Base-by-base conservation (phyloP, 202 grass and related monocot genomes). In the Carex arenaria region DNA sequence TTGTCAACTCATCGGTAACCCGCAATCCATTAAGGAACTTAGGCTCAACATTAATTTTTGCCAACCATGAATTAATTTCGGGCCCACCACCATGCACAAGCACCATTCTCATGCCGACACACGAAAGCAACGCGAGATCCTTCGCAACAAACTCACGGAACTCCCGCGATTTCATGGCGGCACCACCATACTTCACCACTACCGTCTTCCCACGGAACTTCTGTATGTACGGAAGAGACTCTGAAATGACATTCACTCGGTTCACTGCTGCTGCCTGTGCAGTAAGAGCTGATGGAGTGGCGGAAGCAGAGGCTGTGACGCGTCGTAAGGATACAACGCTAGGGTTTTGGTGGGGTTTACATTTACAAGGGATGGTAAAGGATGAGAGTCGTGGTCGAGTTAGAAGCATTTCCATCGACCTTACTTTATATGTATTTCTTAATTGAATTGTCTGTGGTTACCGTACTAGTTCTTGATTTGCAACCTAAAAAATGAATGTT, bases 181-280 rank as follows among this genome's bases (percentile, higher is more conserved):
- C 92, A 49, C 95, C 95, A 23, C 95, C 92, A 62, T 98, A 95
- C 83, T 98, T 98, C 42, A 93, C 93, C 82, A 98, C 92, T 60
- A 98, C 87, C 8, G 93, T 98, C 84, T 95, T 98, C 7, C 90
- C 89, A 31, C 89, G 90, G 83, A 98, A 98, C 17, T 88, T 87
- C 80, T 98, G 92, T 60, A 98, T 98, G 85, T 92, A 98, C 34
- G 95, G 92, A 28, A 95, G 95, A 17, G 90, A 92, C 87, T 98
- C 92, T 28, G 89, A 98, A 26, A 98, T 89, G 36, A 98, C 85
- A 56, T 95, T 91, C 0, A 91, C 92, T 45, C 89, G 87, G 55
- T 85, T 89, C 47, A 89, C 86, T 12, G 86, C 57, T 22, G 87
- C 79, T 2, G 80, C 67, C 67, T 64, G 32, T 2, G 61, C 19